phyloP scores from a whole-genome alignment of 1,284 basidiomycete genomes.

The Microbotryomycetes sp. region DNA sequence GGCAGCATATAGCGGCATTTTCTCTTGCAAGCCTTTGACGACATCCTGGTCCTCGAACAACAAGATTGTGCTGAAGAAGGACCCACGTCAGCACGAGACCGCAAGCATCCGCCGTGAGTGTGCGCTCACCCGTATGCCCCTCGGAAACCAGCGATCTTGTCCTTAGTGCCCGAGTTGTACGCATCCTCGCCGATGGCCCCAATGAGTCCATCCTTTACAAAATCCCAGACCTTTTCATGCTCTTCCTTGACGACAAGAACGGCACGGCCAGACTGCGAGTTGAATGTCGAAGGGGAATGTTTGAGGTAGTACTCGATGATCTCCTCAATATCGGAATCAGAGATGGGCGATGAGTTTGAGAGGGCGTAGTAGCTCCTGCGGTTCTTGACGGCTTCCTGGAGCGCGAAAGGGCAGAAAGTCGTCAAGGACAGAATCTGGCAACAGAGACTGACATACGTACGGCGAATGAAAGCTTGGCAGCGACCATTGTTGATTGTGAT shows the following conservation, averaged over 20 bases:
- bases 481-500: too few species aligned
- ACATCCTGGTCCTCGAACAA: conserved; percentile 43
- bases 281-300: conserved; percentile 37
- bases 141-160: conserved; percentile 40
- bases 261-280: conserved; percentile 46
- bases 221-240: conserved; percentile 41
- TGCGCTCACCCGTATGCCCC: conserved; percentile 40
- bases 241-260: conserved; percentile 31
- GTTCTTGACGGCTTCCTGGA: not conserved
- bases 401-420: not conserved
- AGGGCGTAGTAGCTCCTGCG: not conserved
- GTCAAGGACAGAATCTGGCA: too few species aligned
- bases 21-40: conserved; percentile 38
- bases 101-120: not conserved
- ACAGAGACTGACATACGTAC: too few species aligned
- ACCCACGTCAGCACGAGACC: not conserved
- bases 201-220: conserved; percentile 37
- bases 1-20: conserved; percentile 41
- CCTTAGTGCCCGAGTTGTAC: conserved; percentile 24
- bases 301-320: not conserved
- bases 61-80: conserved; percentile 39
- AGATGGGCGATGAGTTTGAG: not conserved
- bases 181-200: conserved; percentile 29
- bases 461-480: too few species aligned
- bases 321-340: not conserved